phyloP scores from a whole-genome alignment of 163 green algal species.

The Prototheca wickerhamii region DNA sequence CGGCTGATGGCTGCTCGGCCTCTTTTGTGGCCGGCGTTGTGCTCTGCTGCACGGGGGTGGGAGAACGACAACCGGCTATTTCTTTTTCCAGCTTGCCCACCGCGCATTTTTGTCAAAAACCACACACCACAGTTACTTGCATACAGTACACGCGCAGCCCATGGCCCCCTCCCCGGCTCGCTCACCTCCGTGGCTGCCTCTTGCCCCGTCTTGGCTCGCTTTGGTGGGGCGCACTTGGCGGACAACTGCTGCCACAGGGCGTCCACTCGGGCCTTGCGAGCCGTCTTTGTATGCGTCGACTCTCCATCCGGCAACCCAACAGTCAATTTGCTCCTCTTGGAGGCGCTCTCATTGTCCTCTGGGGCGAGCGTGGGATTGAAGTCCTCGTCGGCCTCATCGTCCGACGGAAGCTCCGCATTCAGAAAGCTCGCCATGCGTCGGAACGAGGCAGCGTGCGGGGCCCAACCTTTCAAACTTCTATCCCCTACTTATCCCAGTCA shows the following conservation, averaged over 20 bases:
- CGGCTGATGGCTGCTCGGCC: too few relatives aligned
- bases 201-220: not conserved
- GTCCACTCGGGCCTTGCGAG: conserved; percentile 33
- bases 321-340: too few relatives aligned
- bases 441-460: not conserved
- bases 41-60: too few relatives aligned
- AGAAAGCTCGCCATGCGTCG: conserved; percentile 40
- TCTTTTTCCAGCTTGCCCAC: too few relatives aligned
- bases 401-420: conserved; percentile 45
- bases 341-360: conserved; percentile 25
- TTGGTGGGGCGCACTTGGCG: not conserved
- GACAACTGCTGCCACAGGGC: conserved; percentile 45
- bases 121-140: too few relatives aligned
- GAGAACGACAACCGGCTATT: too few relatives aligned
- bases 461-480: not conserved
- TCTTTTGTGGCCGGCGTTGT: not conserved
- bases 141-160: too few relatives aligned
- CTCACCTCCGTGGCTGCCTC: too few relatives aligned
- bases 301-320: not conserved
- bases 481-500: too few relatives aligned
- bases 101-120: too few relatives aligned
- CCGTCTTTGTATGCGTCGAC: conserved; percentile 1
- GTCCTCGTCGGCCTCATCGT: conserved; percentile 64
- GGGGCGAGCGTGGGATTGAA: too few relatives aligned
- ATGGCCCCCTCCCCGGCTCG: too few relatives aligned